These are phyloP conservation scores for Saccharum officinarum DNA, from an alignment of 176 grass and related monocot species.

Conservation along the genomic window DNA sequence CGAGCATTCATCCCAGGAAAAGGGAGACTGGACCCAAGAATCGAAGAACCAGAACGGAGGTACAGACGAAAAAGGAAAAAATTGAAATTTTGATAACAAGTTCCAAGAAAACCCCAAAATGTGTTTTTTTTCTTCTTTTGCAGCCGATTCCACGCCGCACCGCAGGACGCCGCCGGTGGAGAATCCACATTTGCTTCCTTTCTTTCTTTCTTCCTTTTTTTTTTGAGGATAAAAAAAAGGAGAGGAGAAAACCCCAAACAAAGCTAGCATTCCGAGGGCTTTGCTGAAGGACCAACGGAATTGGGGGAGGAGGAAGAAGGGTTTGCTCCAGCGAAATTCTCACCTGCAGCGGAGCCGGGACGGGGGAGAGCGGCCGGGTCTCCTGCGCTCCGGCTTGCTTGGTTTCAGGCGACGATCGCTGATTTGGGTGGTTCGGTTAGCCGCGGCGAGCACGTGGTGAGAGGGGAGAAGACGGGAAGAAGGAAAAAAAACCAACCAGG, in stretches of 20 bases:
- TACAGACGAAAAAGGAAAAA: too few species aligned
- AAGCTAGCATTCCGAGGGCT: constrained; percentile 13
- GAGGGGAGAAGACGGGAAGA: neutral
- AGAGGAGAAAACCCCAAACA: neutral
- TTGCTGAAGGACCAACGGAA: neutral
- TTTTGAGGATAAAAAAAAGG: neutral
- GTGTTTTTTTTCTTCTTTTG: neutral
- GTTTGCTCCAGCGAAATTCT: neutral
- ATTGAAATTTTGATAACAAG: too few species aligned
- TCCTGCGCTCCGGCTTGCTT: neutral
- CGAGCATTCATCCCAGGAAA: neutral
- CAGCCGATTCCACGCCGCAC: neutral
- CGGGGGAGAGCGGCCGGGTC: neutral
- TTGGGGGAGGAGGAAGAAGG: neutral
- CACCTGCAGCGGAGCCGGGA: neutral
- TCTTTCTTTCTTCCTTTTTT: neutral
- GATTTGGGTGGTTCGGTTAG: neutral
- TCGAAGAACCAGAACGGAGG: too few species aligned
- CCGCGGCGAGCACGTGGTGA: too few species aligned
- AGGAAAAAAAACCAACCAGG: neutral
- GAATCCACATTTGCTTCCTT: too few species aligned
- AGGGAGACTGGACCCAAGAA: too few species aligned
- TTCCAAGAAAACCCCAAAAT: neutral
- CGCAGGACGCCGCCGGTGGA: neutral
- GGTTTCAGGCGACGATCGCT: neutral